Base-by-base conservation (phyloP, 441 rosid genomes). In the Cnidoscolus chayamansa region DNA sequence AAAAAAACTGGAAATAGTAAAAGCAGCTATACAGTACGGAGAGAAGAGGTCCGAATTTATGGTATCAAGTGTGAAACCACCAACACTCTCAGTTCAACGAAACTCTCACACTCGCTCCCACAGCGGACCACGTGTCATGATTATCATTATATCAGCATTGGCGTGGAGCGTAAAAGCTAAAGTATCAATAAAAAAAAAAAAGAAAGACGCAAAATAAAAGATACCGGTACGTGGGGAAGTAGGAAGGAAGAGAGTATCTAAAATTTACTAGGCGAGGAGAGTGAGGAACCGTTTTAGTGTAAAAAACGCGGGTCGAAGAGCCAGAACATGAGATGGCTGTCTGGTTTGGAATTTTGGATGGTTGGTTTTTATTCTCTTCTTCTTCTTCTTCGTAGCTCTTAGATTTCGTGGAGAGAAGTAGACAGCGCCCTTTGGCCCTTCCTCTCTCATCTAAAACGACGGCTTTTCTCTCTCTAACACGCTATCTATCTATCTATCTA, bases 321-420 rank as follows among this genome's bases (percentile, higher is more conserved):
- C 9, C 9, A 45, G 37, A 17, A 50, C 35, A 37, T 10, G 45
- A 43, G 32, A 51, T 10, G 53, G 1, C 16, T 70, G 47, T 80
- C 71, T 82, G 45, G 6, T 40, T 40, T 40, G 47, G 72, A 40
- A 40, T 66, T 25, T 65, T 76, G 76, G 43, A 81, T 70, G 71
- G 67, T 71, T 71, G 59, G 50, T 16, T 61, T 61, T 71, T 59
- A 2, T 59, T 71, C 31, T 17, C 53, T 40, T 40, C 49, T 40
- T 40, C 45, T 6, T 40, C 45, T 40, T 40, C 45, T 40, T 40
- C 45, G 45, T 3, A 5, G 6, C 6, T 40, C 7, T 40, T 7
- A 40, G 6, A 40, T 71, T 61, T 0, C 51, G 68, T 72, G 74
- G 74, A 72, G 74, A 72, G 49, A 60, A 72, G 67, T 40, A 53